Conservation (phyloP, 129 eudicot genomes). For the Scalesia atractyloides region DNA sequence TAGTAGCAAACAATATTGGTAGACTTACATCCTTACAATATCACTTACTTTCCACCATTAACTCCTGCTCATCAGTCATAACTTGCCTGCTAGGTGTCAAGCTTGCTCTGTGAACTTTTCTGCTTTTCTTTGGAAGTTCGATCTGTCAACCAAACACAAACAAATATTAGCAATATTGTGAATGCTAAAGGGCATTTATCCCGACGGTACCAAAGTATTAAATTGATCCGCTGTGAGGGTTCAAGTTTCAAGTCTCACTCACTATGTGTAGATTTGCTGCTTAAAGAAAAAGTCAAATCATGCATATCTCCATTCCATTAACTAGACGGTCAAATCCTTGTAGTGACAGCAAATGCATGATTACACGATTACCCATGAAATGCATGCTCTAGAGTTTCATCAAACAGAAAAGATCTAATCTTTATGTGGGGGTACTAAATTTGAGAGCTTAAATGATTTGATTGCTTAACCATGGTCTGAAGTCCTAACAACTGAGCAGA, state of each 20-base stretch:
- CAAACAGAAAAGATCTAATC: not conserved
- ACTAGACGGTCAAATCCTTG: not conserved
- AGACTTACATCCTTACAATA: constrained; percentile 24
- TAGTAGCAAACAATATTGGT: not conserved
- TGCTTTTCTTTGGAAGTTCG: constrained; percentile 15
- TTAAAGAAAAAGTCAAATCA: not conserved
- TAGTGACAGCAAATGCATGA: not conserved
- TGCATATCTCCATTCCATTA: not conserved
- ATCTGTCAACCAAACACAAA: constrained; percentile 13
- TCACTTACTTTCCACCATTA: constrained; percentile 1
- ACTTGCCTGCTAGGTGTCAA: constrained; percentile 11
- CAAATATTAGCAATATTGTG: not conserved
- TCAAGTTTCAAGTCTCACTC: too few relatives aligned
- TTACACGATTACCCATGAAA: constrained; percentile 11
- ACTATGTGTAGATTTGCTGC: too few relatives aligned
- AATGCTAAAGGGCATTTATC: too few relatives aligned
- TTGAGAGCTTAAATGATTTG: not conserved
- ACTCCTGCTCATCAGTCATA: constrained; percentile 5
- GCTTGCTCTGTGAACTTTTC: constrained; percentile 1
- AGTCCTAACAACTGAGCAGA: not conserved
- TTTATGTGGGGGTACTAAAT: not conserved
- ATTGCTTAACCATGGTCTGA: not conserved
- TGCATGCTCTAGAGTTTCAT: not conserved
- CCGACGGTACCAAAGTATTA: too few relatives aligned
- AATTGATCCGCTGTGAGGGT: too few relatives aligned